Percentiles rank a stretch among this genome's conserved stretches.
phyloP scores from a whole-genome alignment of 2,329 filamentous ascomycete genomes.

The Nothomitra cinnamomea region DNA sequence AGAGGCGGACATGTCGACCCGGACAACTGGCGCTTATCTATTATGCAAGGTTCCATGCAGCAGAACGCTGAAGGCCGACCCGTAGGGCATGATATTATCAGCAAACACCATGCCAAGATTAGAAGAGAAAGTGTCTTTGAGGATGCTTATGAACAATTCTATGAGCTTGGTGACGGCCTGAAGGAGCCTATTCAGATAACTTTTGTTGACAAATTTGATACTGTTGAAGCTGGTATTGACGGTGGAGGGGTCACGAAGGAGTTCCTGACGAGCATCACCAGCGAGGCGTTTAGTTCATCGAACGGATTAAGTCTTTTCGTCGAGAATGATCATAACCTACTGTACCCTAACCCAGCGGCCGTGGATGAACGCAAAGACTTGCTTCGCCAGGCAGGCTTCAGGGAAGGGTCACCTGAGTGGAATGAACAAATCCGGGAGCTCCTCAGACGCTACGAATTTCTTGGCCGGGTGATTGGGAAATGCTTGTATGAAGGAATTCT shows the following conservation, averaged over 20 bases:
- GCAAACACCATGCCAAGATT: conserved; percentile 61
- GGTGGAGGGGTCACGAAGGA: conserved; percentile 96
- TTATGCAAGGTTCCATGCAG: conserved; percentile 28
- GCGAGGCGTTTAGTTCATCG: conserved; percentile 57
- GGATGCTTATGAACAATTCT: conserved; percentile 76
- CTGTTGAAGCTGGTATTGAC: conserved; percentile 82
- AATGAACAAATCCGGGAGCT: conserved; percentile 40
- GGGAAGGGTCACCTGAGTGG: conserved; percentile 38
- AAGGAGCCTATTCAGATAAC: conserved; percentile 96
- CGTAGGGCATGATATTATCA: conserved; percentile 23
- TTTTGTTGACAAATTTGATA: conserved; percentile 81
- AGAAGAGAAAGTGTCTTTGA: conserved; percentile 63
- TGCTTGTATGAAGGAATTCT: conserved; percentile 95
- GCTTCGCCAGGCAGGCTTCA: conserved; percentile 34
- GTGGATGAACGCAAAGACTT: conserved; percentile 50
- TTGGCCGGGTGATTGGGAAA: conserved; percentile 85
- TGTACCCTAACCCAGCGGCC: conserved; percentile 74
- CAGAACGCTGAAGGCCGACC: conserved; percentile 23
- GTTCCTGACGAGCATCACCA: conserved; percentile 77
- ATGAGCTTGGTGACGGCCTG: conserved; percentile 58
- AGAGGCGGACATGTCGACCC: conserved; percentile 52
- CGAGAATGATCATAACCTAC: conserved; percentile 67
- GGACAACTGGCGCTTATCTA: conserved; percentile 53
- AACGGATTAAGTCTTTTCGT: conserved; percentile 50
- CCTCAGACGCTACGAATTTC: conserved; percentile 68